Evolutionary conservation across 495 filamentous ascomycete genomes (phyloP), one percentile per base, ranked within the genome.

Genomic region (Pyronema omphalodes): DNA sequence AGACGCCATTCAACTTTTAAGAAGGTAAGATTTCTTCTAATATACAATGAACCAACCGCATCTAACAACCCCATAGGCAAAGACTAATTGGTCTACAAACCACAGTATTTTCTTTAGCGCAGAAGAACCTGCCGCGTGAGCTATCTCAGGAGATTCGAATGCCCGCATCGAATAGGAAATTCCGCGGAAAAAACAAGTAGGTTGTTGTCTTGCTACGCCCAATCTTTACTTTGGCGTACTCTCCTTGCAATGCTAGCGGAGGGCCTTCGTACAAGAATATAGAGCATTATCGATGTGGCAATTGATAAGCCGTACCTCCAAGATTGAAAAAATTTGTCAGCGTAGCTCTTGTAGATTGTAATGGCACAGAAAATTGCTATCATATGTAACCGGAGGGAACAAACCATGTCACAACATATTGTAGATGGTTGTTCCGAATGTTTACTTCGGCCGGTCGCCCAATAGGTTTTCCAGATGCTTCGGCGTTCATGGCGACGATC

Each of bases 381-480:
- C 60, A 47, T 55, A 46, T 36, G 51, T 40, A 52, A 36, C 4
- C 15, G 36, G 45, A 14, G 4, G 23, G 33, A 5, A 71, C 79
- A 63, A 77, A 94, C 91, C 91, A 98, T 51, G 91, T 98, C 66
- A 94, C 88, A 54, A 98, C 95, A 64, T 98, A 98, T 70, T 98
- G 89, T 59, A 84, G 79, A 69, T 98, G 91, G 67, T 89, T 95
- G 66, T 98, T 98, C 64, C 84, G 77, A 67, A 98, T 69, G 68
- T 91, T 93, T 55, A 98, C 91, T 70, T 91, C 86, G 5, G 91
- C 77, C 5, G 86, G 70, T 64, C 88, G 76, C n/a, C 86, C 93
- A 66, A 96, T 89, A 1, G 91, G 91, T 40, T 91, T 81, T n/a
- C 93, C 91, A 55, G 80, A 82, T 8, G 75, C 75, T 60, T 81